Conservation (phyloP, 2,329 filamentous ascomycete genomes). For the Sclerotinia minor region DNA sequence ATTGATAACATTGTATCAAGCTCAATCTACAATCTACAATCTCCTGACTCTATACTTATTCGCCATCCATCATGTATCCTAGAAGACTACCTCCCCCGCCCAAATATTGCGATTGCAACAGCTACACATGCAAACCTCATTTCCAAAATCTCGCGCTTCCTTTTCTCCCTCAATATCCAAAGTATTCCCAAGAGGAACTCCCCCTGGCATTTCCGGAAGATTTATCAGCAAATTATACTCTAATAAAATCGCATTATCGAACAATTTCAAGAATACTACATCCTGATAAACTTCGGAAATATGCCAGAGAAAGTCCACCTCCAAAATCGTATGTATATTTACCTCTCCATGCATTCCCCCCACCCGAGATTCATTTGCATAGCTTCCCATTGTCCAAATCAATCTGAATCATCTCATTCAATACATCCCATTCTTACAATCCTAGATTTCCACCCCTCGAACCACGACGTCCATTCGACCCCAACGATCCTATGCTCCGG, state of each 20-base stretch:
- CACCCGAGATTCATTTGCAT: neutral
- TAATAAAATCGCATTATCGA: neutral
- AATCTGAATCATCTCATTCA: too few relatives aligned
- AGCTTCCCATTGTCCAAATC: neutral
- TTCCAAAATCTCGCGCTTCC: slow-evolving; percentile 1
- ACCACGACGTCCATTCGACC: neutral
- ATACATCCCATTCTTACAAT: neutral
- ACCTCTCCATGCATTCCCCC: neutral
- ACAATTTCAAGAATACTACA: neutral
- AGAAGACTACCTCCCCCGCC: neutral
- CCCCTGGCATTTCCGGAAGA: neutral
- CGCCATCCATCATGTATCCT: neutral
- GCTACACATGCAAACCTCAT: neutral
- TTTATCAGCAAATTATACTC: neutral
- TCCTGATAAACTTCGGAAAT: neutral
- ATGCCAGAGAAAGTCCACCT: neutral
- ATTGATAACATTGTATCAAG: too few relatives aligned
- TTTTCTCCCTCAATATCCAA: neutral
- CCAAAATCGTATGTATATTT: neutral
- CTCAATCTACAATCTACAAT: too few relatives aligned
- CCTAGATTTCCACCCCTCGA: neutral
- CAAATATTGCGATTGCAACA: neutral
- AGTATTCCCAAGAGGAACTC: neutral
- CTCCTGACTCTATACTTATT: too few relatives aligned
- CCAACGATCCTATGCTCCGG: neutral